Evolutionary conservation across 148 eudicot species (phyloP).

Genomic region (Vaccinium darrowii): DNA sequence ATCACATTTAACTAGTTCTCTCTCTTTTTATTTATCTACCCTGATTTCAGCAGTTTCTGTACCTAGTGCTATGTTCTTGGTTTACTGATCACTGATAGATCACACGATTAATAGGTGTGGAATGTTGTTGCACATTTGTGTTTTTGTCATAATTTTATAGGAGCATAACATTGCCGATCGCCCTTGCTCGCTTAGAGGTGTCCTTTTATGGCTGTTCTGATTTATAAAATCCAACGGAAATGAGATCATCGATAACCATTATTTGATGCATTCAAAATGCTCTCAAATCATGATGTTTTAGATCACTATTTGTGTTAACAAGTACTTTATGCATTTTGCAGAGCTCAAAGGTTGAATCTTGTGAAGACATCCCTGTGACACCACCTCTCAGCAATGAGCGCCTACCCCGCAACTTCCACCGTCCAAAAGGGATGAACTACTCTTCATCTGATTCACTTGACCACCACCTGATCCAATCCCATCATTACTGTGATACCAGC

Average conservation of each 20-base stretch:
- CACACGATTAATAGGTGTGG: neutral
- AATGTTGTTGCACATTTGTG: neutral
- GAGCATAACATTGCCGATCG: no score
- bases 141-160: neutral
- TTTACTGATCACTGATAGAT: neutral
- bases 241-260: neutral
- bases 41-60: neutral
- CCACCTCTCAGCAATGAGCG: conserved; percentile 77
- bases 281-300: neutral
- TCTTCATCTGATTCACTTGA: conserved; percentile 73
- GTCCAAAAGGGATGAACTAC: conserved; percentile 44
- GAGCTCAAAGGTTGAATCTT: conserved; percentile 63
- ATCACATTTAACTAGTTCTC: neutral
- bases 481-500: conserved; percentile 38
- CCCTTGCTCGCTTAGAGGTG: neutral
- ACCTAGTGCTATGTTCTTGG: neutral
- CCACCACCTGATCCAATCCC: conserved; percentile 40
- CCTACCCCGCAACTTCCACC: conserved; percentile 49
- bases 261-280: neutral
- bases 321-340: conserved; percentile 23
- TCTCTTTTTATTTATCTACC: neutral
- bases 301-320: neutral
- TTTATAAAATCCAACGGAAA: conserved; percentile 4
- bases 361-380: conserved; percentile 71
- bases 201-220: neutral